Base-by-base conservation (phyloP, 2,329 filamentous ascomycete genomes). In the Botrytis pseudocinerea region DNA sequence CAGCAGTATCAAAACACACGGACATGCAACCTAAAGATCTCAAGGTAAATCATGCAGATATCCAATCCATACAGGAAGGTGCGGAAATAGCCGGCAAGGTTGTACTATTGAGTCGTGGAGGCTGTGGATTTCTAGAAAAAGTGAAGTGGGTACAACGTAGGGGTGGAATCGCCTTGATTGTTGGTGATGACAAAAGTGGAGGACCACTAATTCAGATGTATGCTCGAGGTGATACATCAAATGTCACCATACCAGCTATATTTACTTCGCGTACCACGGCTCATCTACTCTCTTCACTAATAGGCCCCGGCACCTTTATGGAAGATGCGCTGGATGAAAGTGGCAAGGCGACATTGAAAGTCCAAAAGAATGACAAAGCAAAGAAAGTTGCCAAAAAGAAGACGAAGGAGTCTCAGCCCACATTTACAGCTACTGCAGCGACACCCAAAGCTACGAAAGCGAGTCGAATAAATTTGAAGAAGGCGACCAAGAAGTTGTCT, bases 181-280 rank as follows among this genome's bases (percentile, higher is more conserved):
- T 99, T 4, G 96, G 96, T 40, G 96, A 99, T 82, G 93, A 98
- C 81, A 92, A 93, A 73, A 92, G 93, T 75, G 95, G 95, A 62
- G 95, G 94, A 6, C 92, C 92, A 51, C 84, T 99, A 75, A 93
- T 98, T 69, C 96, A 97, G 78, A 99, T 99, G 96, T 98, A 97
- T 82, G 96, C 96, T n/a, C 90, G 93, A 79, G 96, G 95, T 54
- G 95, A 98, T 80, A 97, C 95, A 5, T 97, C 95, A 48, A 97
- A 98, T 79, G 89, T 98, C 76, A 94, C 94, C 0, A 98, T 99
- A 71, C 95, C 96, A 1, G 93, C 96, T 0, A 87, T 98, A 16
- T 99, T 99, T 82, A 98, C 96, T 0, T 97, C 95, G 0, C 90
- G 96, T 78, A 98, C 94, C 0, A 98, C 95, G 0, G 96, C 96